These are phyloP conservation scores for Colletotrichum cereale DNA, from an alignment of 2,329 filamentous ascomycete genomes.

Conservation along the genomic window DNA sequence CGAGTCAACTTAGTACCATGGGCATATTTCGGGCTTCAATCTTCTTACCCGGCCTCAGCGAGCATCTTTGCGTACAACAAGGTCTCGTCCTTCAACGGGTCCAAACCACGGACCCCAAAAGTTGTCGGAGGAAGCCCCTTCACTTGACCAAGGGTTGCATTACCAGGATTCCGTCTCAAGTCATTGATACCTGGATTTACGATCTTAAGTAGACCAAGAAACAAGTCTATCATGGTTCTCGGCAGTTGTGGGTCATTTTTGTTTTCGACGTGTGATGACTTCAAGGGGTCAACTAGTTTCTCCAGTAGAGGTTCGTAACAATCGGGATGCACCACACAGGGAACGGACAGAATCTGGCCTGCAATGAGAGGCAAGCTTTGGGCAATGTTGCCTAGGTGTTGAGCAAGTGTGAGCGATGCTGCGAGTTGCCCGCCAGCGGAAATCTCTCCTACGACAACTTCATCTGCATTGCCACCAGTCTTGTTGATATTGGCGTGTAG, in stretches of 20 bases:
- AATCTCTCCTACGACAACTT: constrained; percentile 61
- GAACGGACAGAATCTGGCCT: constrained; percentile 66
- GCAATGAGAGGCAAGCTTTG: constrained; percentile 50
- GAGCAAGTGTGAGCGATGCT: constrained; percentile 54
- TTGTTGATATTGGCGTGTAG: constrained; percentile 57
- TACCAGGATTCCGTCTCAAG: constrained; percentile 55
- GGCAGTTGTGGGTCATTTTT: constrained; percentile 64
- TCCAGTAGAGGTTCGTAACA: constrained; percentile 49
- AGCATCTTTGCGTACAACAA: constrained; percentile 60
- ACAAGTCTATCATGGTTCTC: constrained; percentile 50
- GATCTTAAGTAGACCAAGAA: constrained; percentile 47
- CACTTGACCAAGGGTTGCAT: constrained; percentile 49
- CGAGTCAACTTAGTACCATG: not conserved
- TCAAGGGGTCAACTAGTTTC: constrained; percentile 51
- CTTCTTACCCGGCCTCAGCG: constrained; percentile 56
- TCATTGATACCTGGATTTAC: constrained; percentile 47
- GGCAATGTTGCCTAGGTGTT: constrained; percentile 48
- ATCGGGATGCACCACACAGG: constrained; percentile 53
- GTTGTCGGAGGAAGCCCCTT: constrained; percentile 57
- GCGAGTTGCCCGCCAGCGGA: constrained; percentile 61
- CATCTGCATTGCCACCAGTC: constrained; percentile 53
- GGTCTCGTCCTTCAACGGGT: constrained; percentile 63
- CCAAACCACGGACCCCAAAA: constrained; percentile 59
- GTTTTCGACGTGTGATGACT: constrained; percentile 60
- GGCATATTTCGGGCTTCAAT: not conserved